Base-by-base conservation (phyloP, 768 basidiomycete species). In the Lactarius vividus region DNA sequence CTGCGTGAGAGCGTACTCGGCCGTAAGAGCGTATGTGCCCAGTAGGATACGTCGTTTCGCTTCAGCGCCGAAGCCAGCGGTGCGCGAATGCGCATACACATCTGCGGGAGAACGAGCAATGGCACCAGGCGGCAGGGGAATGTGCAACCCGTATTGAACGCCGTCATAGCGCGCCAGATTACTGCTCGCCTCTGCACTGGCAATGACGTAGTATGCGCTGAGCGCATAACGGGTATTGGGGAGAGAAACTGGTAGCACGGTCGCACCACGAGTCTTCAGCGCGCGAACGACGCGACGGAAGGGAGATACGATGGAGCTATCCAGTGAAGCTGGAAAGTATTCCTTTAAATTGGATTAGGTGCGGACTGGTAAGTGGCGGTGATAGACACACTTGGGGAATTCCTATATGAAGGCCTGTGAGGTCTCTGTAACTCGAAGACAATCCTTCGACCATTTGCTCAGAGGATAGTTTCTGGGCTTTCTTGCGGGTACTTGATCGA, bases 171-270 rank as follows among this genome's bases (percentile, higher is more conserved):
- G 80, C 4, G 92, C 93, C 63, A 98, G 79, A 72, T 96, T 97
- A 64, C 93, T 95, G 67, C 91, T 90, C 0, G 96, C 96, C 73
- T 98, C 96, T 0, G 96, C 95, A 66, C 88, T 91, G 1, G 96
- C 91, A 18, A 98, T 82, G n/a, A 97, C 92, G 72, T 98, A 98
- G 79, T 98, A 98, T 15, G 94, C 91, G 62, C 94, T 93, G 5
- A 98, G 81, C 0, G 93, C 92, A 72, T 89, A 90, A 1, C 74
- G 75, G 0, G 85, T 85, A 2, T 79, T 76, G 0, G 93, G 91
- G 13, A 98, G 79, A 10, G 89, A 88, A 0, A 98, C 86, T 0
- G 93, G 83, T 1, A 85, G 75, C 35, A 97, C 71, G 1, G 78
- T 78, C 0, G 92, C 94, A 1, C 95, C 95, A 1, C 78, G 78